Base-by-base conservation (phyloP, 176 grass and related monocot species). In the Triticum aestivum region DNA sequence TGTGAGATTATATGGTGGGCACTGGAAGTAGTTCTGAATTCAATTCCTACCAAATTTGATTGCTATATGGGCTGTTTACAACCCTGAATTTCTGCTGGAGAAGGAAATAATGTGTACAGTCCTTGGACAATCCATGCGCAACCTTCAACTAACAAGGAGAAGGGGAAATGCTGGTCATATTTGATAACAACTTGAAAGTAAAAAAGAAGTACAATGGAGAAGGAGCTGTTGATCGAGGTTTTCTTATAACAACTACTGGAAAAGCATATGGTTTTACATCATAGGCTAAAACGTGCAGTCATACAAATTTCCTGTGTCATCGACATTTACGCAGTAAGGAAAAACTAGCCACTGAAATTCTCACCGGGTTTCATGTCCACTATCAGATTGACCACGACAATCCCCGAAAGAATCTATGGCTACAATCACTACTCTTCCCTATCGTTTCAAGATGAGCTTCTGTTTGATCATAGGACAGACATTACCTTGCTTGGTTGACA, bases 401-500 rank as follows among this genome's bases (percentile, higher is more conserved):
- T 83, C 32, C 65, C 56, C 9, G 73, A 91, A 82, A 81, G 63
- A 81, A 58, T 73, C 63, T 79, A 66, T 37, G 45, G 74, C 66
- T 77, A 82, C 75, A 85, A 42, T 61, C 78, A 75, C 67, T 85
- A 82, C 24, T 80, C 26, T 42, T 45, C 73, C 66, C 58, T 79
- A 52, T 18, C 5, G 79, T 73, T 66, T 86, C 83, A 86, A 63
- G 83, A 59, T 81, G 73, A 84, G 32, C 12, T 45, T 84, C 61
- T 54, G 34, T 54, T 84, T 56, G 37, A 70, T 21, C 26, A 15
- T n/a, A 75, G 71, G 83, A 41, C 68, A 51, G 83, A 41, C 68
- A 51, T 87, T 80, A 63, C 42, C 90, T 85, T 72, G 64, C 65
- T 65, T 86, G 81, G 65, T 47, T 84, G 80, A 87, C 83, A 80